Evolutionary conservation across 257 asterid genomes (phyloP), one percentile per base, ranked within the genome.

Genomic region (Galeopsis tetrahit): DNA sequence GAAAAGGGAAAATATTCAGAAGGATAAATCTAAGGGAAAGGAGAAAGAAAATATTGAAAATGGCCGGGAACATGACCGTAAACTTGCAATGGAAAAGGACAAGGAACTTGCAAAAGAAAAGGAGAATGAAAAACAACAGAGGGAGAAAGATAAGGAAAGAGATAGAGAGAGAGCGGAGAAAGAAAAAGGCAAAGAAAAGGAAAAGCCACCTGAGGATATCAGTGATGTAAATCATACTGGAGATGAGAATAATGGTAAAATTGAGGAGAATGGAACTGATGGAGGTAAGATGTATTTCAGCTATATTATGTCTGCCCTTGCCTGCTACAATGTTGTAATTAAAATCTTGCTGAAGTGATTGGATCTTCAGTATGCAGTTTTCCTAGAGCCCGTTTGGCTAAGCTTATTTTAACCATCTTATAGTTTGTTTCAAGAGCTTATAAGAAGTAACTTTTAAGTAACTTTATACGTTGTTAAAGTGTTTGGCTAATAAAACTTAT

Each of bases 171-270:
- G 70, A 81, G 75, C 57, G 63, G 85, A 80, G 43, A 90, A 76
- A 57, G 93, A 87, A 42, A 91, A 79, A 68, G 83, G 75, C 32
- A 90, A 85, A 77, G 91, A 89, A 55, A 90, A 85, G 85, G 98
- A 83, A 67, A 92, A 88, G 84, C 81, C 82, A 57, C 84, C 71
- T 10, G 95, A 87, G 80, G 94, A 81, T 74, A 75, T 64, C 68
- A 48, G 81, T 57, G 90, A 79, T 40, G 70, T 74, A 4, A 83
- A 81, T 79, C 85, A 74, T 52, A 68, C 61, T 56, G 88, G 81
- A 53, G 91, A 84, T 72, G 84, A 82, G 83, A 72, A 68, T 36
- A 82, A 57, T 53, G 66, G 82, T 75, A 77, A 73, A 75, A 81
- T 68, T 36, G 89, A 85, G 78, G 95, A 86, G 77, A 85, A 86